phyloP scores from a whole-genome alignment of 441 rosid genomes.

The Raphanus hybrid region DNA sequence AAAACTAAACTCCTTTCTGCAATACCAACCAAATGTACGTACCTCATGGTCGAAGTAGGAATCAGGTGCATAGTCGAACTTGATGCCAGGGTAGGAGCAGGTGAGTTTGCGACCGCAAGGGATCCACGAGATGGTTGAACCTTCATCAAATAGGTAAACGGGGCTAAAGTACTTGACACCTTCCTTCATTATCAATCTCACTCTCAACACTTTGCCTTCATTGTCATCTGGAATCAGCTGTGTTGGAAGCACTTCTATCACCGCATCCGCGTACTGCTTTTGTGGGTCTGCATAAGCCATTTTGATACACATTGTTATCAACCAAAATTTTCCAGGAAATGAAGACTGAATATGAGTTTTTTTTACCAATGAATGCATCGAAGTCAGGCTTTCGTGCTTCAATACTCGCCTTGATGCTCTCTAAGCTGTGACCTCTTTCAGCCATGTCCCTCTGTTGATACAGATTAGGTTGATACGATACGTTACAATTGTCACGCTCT shows the following conservation, averaged over 20 bases:
- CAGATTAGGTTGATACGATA: neutral
- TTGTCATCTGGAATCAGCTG: slow-evolving; percentile 88
- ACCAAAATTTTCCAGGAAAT: neutral
- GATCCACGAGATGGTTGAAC: slow-evolving; percentile 89
- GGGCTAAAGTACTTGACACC: slow-evolving; percentile 88
- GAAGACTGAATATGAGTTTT: neutral
- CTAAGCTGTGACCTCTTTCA: slow-evolving; percentile 98
- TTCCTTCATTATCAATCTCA: slow-evolving; percentile 91
- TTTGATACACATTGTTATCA: neutral
- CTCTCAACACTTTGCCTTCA: slow-evolving; percentile 92
- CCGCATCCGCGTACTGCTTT: slow-evolving; percentile 95
- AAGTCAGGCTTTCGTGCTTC: slow-evolving; percentile 96
- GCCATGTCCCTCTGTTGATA: slow-evolving; percentile 82
- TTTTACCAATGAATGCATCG: slow-evolving; percentile 89
- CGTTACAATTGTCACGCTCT: neutral
- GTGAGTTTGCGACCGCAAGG: slow-evolving; percentile 99
- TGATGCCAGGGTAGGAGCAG: slow-evolving; percentile 98
- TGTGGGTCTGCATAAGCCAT: slow-evolving; percentile 73
- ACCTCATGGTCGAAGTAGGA: slow-evolving; percentile 60
- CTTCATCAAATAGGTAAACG: slow-evolving; percentile 92
- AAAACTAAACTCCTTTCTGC: neutral
- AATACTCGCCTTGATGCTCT: slow-evolving; percentile 95
- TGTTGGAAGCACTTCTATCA: slow-evolving; percentile 92
- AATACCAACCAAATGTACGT: slow-evolving; percentile 21
- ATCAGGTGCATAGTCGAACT: slow-evolving; percentile 81